Evolutionary conservation across 129 eudicot species (phyloP).

Genomic region (Ambrosia trifida): DNA sequence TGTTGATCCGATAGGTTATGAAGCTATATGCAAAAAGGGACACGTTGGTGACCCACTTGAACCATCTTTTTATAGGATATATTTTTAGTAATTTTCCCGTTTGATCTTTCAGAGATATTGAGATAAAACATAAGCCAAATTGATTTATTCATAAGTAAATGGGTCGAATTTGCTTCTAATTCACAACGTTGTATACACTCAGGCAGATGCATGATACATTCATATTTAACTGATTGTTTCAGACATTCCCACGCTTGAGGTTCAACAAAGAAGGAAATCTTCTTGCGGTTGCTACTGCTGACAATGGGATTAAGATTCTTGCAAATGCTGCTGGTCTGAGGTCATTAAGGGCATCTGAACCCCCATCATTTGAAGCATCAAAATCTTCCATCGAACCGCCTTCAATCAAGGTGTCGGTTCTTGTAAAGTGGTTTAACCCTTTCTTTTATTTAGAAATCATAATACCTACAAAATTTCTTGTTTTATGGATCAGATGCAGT

Average conservation of each 20-base stretch:
- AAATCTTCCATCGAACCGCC: slow-evolving; percentile 70
- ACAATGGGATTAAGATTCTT: slow-evolving; percentile 83
- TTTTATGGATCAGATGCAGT: slow-evolving; percentile 43
- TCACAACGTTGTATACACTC: not conserved
- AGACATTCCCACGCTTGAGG: slow-evolving; percentile 83
- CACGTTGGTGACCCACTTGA: slow-evolving; percentile 1
- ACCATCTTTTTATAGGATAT: not conserved
- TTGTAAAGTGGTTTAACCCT: not conserved
- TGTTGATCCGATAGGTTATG: too few relatives aligned
- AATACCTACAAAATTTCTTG: not conserved
- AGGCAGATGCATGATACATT: not conserved
- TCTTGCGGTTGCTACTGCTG: slow-evolving; percentile 79
- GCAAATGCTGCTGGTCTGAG: slow-evolving; percentile 73
- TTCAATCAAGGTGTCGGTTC: slow-evolving; percentile 54
- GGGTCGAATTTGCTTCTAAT: not conserved
- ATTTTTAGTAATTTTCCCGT: not conserved
- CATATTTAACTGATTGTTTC: slow-evolving; percentile 20
- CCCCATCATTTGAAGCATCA: slow-evolving; percentile 69
- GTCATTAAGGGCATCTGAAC: slow-evolving; percentile 67
- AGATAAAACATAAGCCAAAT: slow-evolving; percentile 8
- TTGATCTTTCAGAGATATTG: slow-evolving; percentile 13
- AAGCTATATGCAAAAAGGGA: not conserved
- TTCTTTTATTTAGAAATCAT: slow-evolving; percentile 5
- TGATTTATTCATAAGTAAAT: not conserved
- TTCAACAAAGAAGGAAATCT: slow-evolving; percentile 91